Evolutionary conservation across 202 grass and related monocot genomes (phyloP).

Genomic region (Eragrostis tef): DNA sequence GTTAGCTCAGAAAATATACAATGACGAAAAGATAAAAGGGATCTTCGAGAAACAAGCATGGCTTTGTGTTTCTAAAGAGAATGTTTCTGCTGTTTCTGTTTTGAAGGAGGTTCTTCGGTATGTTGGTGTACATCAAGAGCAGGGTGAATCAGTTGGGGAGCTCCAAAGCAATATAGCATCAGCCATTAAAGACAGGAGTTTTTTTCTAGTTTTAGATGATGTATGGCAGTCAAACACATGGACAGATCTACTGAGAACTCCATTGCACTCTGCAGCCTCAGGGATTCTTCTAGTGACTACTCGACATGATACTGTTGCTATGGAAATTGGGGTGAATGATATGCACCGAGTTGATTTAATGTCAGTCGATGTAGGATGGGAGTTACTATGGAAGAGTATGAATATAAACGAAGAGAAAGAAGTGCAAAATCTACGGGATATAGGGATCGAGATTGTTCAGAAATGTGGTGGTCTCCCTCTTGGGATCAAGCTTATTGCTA

Average conservation of each 20-base stretch:
- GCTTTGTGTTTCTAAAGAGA: constrained; percentile 48
- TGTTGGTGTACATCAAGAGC: background rate
- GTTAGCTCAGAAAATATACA: constrained; percentile 48
- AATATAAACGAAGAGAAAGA: constrained; percentile 24
- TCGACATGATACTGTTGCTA: constrained; percentile 25
- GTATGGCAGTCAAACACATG: constrained; percentile 35
- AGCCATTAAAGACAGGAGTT: background rate
- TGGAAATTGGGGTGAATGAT: background rate
- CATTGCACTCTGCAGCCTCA: background rate
- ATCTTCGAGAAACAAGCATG: constrained; percentile 44
- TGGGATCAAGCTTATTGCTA: constrained; percentile 37
- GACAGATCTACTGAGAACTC: background rate
- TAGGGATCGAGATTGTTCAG: constrained; percentile 44
- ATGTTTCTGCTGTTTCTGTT: background rate
- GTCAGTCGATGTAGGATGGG: constrained; percentile 45
- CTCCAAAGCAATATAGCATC: constrained; percentile 26
- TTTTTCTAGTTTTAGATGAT: constrained; percentile 57
- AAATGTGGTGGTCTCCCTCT: constrained; percentile 56
- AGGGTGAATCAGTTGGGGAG: constrained; percentile 13
- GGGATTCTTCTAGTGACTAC: constrained; percentile 42
- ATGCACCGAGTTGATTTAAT: constrained; percentile 38
- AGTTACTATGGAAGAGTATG: constrained; percentile 47
- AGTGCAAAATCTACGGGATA: constrained; percentile 5
- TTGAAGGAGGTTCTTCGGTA: constrained; percentile 35
- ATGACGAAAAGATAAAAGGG: constrained; percentile 32